These are phyloP conservation scores for Ceratobasidium sp. DNA, from an alignment of 1,284 basidiomycete genomes.

Conservation along the genomic window DNA sequence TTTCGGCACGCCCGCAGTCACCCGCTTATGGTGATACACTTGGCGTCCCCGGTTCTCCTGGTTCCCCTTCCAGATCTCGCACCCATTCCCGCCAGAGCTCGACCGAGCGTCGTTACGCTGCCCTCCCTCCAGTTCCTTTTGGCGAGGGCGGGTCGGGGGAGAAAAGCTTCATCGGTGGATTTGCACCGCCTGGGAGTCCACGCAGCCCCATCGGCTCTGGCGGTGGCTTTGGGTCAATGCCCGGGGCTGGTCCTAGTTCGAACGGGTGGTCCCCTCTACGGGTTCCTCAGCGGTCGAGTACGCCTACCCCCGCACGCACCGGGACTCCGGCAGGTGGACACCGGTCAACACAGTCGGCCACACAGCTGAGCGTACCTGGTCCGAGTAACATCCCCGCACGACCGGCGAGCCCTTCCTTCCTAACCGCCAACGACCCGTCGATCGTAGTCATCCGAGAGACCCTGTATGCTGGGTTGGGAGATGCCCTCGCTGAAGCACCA, in stretches of 20 bases:
- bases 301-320: slow-evolving; percentile 49
- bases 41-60: slow-evolving; percentile 17
- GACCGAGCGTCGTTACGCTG: slow-evolving; percentile 49
- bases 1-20: slow-evolving; percentile 24
- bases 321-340: slow-evolving; percentile 52
- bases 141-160: slow-evolving; percentile 43
- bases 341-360: slow-evolving; percentile 34
- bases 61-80: slow-evolving; percentile 25
- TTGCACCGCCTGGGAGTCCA: slow-evolving; percentile 32
- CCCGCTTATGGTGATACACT: slow-evolving; percentile 34
- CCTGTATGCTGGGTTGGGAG: slow-evolving; percentile 80
- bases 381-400: slow-evolving; percentile 34
- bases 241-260: slow-evolving; percentile 46
- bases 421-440: slow-evolving; percentile 63
- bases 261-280: slow-evolving; percentile 31
- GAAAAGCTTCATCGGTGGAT: slow-evolving; percentile 30
- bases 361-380: slow-evolving; percentile 29
- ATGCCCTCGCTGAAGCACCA: slow-evolving; percentile 69
- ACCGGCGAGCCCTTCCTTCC: slow-evolving; percentile 60
- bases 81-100: slow-evolving; percentile 36
- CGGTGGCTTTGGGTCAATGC: slow-evolving; percentile 38
- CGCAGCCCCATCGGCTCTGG: slow-evolving; percentile 24
- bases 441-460: slow-evolving; percentile 85
- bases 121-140: slow-evolving; percentile 53
- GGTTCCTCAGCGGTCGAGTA: slow-evolving; percentile 43